Conservation (phyloP, 768 basidiomycete genomes). For the Auricularia auricula-judae region DNA sequence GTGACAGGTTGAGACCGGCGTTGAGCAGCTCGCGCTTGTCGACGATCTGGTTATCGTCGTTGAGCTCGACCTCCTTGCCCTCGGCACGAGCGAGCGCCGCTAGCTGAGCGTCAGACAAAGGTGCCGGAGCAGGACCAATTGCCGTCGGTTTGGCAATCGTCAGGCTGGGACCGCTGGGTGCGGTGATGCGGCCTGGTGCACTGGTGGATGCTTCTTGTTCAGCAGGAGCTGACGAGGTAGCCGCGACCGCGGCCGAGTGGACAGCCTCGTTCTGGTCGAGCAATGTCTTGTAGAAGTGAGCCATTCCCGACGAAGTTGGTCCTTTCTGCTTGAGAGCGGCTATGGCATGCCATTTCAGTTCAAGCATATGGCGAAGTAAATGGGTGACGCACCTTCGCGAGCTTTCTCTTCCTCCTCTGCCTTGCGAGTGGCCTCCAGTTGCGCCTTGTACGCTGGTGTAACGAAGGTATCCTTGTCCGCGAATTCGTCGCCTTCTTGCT, state of each 20-base stretch:
- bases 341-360: conserved; percentile 9
- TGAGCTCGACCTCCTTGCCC: conserved; percentile 83
- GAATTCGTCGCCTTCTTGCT: conserved; percentile 88
- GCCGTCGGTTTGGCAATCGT: conserved; percentile 68
- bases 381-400: conserved; percentile 61
- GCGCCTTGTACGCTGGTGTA: conserved; percentile 93
- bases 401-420: conserved; percentile 89
- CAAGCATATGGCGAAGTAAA: not conserved
- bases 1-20: conserved; percentile 85
- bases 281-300: conserved; percentile 71
- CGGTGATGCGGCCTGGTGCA: conserved; percentile 31
- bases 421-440: conserved; percentile 81
- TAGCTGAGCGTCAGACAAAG: conserved; percentile 62
- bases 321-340: conserved; percentile 51
- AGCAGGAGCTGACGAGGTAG: conserved; percentile 28
- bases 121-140: conserved; percentile 23
- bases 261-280: conserved; percentile 69
- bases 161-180: conserved; percentile 37
- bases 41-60: conserved; percentile 95
- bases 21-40: conserved; percentile 88
- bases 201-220: conserved; percentile 41
- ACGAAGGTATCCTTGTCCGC: conserved; percentile 95
- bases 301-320: conserved; percentile 60
- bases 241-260: conserved; percentile 81
- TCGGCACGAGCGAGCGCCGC: conserved; percentile 56